Evolutionary conservation across 148 eudicot genomes (phyloP).

Genomic region (Rhododendron ovatum): DNA sequence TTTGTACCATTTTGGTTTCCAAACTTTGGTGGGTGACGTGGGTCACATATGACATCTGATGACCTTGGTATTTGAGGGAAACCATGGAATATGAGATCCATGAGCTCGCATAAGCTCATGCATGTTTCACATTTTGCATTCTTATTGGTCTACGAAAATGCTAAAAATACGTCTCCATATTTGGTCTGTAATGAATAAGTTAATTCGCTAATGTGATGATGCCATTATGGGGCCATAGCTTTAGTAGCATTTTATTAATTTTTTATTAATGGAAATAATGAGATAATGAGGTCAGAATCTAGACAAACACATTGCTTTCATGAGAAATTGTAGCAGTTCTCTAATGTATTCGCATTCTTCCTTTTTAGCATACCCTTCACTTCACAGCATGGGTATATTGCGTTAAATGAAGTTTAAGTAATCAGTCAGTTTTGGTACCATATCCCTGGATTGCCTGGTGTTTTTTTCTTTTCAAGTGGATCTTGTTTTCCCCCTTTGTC

Average conservation of each 20-base stretch:
- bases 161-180: background rate
- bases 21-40: background rate
- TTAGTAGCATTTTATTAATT: background rate
- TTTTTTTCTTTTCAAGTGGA: background rate
- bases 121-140: background rate
- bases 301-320: background rate
- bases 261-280: background rate
- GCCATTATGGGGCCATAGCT: background rate
- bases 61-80: background rate
- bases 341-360: background rate
- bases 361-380: background rate
- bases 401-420: background rate
- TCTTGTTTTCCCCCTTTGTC: background rate
- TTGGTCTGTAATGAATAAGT: background rate
- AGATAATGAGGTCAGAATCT: background rate
- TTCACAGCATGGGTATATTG: background rate
- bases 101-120: background rate
- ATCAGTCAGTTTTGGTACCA: background rate
- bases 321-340: background rate
- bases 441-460: background rate
- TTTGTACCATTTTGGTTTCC: background rate
- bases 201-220: background rate
- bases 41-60: background rate
- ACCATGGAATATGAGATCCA: constrained; percentile 4
- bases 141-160: background rate